A percentile compares a stretch with the other conserved stretches of the same genome.
phyloP scores from a whole-genome alignment of 345 rosid genomes.

The Corchorus olitorius region DNA sequence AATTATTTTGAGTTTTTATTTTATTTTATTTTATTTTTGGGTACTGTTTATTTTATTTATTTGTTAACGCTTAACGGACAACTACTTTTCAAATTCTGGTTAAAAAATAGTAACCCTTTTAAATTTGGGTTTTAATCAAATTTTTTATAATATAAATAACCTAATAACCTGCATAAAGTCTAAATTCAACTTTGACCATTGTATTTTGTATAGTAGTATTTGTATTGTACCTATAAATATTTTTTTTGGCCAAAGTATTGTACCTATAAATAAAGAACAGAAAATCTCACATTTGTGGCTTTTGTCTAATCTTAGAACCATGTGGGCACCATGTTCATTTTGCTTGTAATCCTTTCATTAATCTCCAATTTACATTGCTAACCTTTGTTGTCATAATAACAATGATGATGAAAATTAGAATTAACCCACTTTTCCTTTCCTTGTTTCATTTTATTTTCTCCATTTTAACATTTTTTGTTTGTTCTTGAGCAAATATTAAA shows the following conservation, averaged over 20 bases:
- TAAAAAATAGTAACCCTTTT: not conserved
- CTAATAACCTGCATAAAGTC: not conserved
- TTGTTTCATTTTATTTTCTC: not conserved
- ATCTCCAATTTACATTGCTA: not conserved
- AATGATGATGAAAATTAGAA: not conserved
- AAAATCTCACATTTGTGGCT: not conserved
- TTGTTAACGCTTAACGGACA: not conserved
- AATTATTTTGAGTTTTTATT: not conserved
- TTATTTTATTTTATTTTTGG: too few relatives aligned
- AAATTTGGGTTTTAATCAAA: too few relatives aligned
- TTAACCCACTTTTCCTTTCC: not conserved
- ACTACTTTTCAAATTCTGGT: not conserved
- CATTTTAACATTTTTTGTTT: not conserved
- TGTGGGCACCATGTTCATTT: not conserved
- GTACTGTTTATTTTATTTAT: not conserved
- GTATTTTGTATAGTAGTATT: not conserved
- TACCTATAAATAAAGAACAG: not conserved
- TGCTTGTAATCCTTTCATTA: not conserved
- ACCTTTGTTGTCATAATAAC: not conserved
- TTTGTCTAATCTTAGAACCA: not conserved
- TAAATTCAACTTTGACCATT: not conserved
- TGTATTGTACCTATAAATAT: too few relatives aligned
- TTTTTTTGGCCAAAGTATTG: too few relatives aligned
- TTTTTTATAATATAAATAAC: too few relatives aligned
- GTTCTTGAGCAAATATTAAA: too few relatives aligned